Evolutionary conservation across 2,329 filamentous ascomycete species (phyloP), one percentile per base, ranked within the genome.

Genomic region (Coleophoma crateriformis): DNA sequence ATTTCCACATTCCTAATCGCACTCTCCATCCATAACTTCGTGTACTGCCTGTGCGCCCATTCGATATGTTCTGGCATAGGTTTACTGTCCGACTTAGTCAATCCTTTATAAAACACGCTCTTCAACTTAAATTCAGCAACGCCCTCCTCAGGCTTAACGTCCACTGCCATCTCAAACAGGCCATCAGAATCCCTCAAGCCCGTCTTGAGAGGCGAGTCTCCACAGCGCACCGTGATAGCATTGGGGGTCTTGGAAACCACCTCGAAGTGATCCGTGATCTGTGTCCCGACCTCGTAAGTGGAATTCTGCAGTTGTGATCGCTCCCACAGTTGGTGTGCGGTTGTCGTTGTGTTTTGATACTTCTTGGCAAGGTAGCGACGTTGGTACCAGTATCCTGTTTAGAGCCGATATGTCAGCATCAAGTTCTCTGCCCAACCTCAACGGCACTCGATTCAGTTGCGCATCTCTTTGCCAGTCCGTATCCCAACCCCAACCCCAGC

Each of bases 231-330:
- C 1, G 81, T 73, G 51, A 88, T 83, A 11, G 74, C 70, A 7
- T 73, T 74, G 0, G 77, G 69, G 0, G 78, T 82, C 67, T 84
- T 84, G 47, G 82, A 78, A 1, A 88, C 69, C 0, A 88, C 83
- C 64, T 88, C 82, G 61, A 88, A 88, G 65, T 88, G 85, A 62
- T 88, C 83, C 3, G 81, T 85, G 50, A 88, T 77, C 38, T 72
- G 62, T 1, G 84, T 85, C 33, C 84, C 84, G 37, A 76, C 71
- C 17, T 82, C 76, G 61, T 88, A 88, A 10, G 57, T 72, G 50
- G 72, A 80, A n/a, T 67, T 58, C 6, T 72, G 64, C 2, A 88
- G 74, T 46, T 83, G 73, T 11, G 74, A 66, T 3, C 64, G 68
- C 2, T 75, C 73, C 82, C 85, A 88, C 1, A 88, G 75, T 54